Base-by-base conservation (phyloP, 106 monocot species). In the Acanthochlamys bracteata region DNA sequence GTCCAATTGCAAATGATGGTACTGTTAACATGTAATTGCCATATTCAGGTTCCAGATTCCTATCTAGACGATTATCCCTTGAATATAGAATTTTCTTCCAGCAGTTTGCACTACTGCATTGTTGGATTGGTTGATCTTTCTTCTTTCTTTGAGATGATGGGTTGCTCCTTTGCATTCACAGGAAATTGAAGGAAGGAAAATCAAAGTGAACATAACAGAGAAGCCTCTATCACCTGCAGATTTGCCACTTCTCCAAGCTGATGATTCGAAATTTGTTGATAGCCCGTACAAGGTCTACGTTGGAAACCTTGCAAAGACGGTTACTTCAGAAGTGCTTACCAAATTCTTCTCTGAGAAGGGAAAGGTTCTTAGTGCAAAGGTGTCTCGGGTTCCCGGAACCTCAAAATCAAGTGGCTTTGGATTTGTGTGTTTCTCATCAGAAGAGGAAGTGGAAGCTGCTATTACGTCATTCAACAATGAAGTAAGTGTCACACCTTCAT, bases 201-300 rank as follows among this genome's bases (percentile, higher is more conserved):
- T 98, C 72, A 88, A 91, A 88, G 91, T 91, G n/a, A 98, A 98
- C 59, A 76, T 91, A 16, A 98, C 88, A 7, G 91, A 98, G 63
- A 98, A 85, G 60, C 91, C 91, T 24, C 72, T 91, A 62, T 33
- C 53, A n/a, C 10, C 71, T 15, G 7, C 65, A 9, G 91, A 88
- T 53, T 22, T 65, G 8, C 76, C 91, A n/a, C 43, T 83, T 41
- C 64, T 67, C 23, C 88, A 91, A 79, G 53, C 39, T 19, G 91
- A 88, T 40, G 93, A 94, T 54, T 84, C 90, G 33, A 65, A 70
- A 33, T 91, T 88, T 70, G 53, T 88, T 27, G 96, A 98, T 57
- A 91, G 96, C 59, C 88, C 88, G 15, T 73, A 91, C 78, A 98
- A 98, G 63, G 96, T 88, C 65, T 98, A 91, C 61, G 91, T 98